Percentiles rank a stretch among this genome's conserved stretches.
These are phyloP conservation scores for Daedaleopsis sinensis DNA, from an alignment of 768 basidiomycete genomes.

Conservation along the genomic window DNA sequence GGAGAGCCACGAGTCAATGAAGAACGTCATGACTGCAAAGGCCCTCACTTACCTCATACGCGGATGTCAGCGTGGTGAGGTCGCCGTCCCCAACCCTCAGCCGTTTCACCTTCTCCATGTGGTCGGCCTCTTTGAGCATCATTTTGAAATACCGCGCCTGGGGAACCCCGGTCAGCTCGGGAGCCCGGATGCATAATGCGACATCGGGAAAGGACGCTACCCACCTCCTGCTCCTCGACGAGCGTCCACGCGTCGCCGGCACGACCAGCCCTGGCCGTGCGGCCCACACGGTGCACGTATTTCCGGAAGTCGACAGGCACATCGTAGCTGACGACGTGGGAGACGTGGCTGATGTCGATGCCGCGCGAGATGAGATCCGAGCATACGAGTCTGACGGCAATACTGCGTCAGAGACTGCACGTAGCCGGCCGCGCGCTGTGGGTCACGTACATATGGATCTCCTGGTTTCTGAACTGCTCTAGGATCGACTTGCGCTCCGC, in stretches of 20 bases:
- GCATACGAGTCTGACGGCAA: slow-evolving; percentile 74
- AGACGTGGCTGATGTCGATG: slow-evolving; percentile 90
- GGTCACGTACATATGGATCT: slow-evolving; percentile 76
- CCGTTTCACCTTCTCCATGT: slow-evolving; percentile 69
- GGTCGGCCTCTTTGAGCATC: slow-evolving; percentile 74
- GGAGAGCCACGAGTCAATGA: not conserved
- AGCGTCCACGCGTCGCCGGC: slow-evolving; percentile 91
- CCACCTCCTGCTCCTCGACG: slow-evolving; percentile 91
- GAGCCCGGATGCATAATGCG: not conserved
- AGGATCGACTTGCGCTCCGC: slow-evolving; percentile 77
- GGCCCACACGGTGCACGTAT: slow-evolving; percentile 96
- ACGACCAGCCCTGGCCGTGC: slow-evolving; percentile 93
- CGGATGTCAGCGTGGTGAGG: slow-evolving; percentile 51
- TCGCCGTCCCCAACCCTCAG: slow-evolving; percentile 66
- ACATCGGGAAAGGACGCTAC: slow-evolving; percentile 10
- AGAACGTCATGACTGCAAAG: not conserved
- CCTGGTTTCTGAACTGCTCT: slow-evolving; percentile 77
- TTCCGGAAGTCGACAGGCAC: slow-evolving; percentile 97
- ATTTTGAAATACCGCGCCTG: slow-evolving; percentile 88
- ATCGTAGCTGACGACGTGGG: slow-evolving; percentile 95
- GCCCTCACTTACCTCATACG: slow-evolving; percentile 64
- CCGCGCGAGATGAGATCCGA: slow-evolving; percentile 96
- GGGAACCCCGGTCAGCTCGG: not conserved
- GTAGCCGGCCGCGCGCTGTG: too few species aligned
- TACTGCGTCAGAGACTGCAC: too few species aligned